These are phyloP conservation scores for Chlorella sp. DNA, from an alignment of 139 green algal species.

Conservation along the genomic window DNA sequence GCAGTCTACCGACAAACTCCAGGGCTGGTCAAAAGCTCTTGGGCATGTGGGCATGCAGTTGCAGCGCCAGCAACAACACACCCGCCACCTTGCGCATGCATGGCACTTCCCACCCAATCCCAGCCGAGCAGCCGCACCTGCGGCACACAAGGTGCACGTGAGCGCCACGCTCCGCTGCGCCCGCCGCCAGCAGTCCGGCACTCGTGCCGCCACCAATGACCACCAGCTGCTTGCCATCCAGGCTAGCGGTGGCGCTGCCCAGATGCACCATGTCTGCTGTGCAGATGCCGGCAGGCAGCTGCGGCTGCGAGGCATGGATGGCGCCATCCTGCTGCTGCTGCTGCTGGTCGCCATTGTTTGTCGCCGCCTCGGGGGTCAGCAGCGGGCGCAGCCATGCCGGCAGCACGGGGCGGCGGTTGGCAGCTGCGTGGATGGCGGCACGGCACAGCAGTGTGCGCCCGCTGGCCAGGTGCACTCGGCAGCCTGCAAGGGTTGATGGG, in stretches of 20 bases:
- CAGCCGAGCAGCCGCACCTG: not conserved
- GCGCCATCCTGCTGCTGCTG: not conserved
- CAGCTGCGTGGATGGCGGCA: conserved; percentile 9
- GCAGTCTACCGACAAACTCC: too few relatives aligned
- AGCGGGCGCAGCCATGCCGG: conserved; percentile 4
- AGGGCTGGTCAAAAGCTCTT: too few relatives aligned
- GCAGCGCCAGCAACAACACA: too few relatives aligned
- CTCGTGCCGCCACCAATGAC: conserved; percentile 49
- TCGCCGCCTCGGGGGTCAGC: not conserved
- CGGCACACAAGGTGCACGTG: conserved; percentile 15
- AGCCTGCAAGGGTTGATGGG: not conserved
- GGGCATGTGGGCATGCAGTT: too few relatives aligned
- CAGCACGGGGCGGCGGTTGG: conserved; percentile 11
- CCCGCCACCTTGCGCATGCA: too few relatives aligned
- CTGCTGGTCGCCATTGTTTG: not conserved
- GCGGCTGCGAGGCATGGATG: not conserved
- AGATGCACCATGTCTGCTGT: conserved; percentile 19
- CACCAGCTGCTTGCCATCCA: conserved; percentile 28
- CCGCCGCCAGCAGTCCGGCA: conserved; percentile 25
- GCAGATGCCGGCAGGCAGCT: conserved; percentile 3
- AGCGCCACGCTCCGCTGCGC: conserved; percentile 24
- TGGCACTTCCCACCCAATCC: too few relatives aligned
- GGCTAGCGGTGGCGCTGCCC: not conserved
- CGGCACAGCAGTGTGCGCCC: not conserved
- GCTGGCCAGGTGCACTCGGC: conserved; percentile 12